A percentile compares a stretch with the other conserved stretches of the same genome.
Evolutionary conservation across 1,284 basidiomycete genomes (phyloP).

Genomic region (Termitomyces sp.): DNA sequence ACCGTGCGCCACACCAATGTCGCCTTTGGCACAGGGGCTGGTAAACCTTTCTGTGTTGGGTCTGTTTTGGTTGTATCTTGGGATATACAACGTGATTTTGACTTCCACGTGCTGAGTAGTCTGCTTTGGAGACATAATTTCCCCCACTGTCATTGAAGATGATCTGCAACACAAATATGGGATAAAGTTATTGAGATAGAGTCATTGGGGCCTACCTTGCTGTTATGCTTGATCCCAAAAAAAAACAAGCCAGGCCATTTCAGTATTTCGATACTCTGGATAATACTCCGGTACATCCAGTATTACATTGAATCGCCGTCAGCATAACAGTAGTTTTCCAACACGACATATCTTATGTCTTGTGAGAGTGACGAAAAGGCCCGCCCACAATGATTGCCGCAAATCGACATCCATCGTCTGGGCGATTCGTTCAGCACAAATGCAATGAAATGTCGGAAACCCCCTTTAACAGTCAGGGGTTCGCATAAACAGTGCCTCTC

Average conservation of each 20-base stretch:
- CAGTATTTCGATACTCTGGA: conserved; percentile 83
- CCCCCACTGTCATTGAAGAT: conserved; percentile 60
- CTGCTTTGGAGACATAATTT: conserved; percentile 72
- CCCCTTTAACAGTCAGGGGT: conserved; percentile 57
- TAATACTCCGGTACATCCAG: conserved; percentile 89
- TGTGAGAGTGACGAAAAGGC: conserved; percentile 76
- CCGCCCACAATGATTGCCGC: conserved; percentile 73
- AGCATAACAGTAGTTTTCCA: conserved; percentile 9
- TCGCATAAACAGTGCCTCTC: conserved; percentile 89
- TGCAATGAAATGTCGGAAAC: conserved; percentile 23
- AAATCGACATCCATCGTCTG: conserved; percentile 55
- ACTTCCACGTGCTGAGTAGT: conserved; percentile 61
- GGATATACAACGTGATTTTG: neutral
- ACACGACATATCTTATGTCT: conserved; percentile 57
- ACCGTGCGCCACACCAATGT: conserved; percentile 98
- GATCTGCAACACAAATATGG: conserved; percentile 32
- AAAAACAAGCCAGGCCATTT: conserved; percentile 78
- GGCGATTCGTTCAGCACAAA: conserved; percentile 22
- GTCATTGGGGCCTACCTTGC: conserved; percentile 62
- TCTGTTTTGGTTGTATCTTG: conserved; percentile 36
- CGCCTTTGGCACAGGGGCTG: conserved; percentile 97
- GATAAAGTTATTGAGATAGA: neutral
- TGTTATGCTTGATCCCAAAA: conserved; percentile 83
- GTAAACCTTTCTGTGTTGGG: conserved; percentile 99
- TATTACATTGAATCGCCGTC: conserved; percentile 23